These are phyloP conservation scores for Besnoitia besnoiti DNA, from an alignment of 169 alveolate species.

Conservation along the genomic window DNA sequence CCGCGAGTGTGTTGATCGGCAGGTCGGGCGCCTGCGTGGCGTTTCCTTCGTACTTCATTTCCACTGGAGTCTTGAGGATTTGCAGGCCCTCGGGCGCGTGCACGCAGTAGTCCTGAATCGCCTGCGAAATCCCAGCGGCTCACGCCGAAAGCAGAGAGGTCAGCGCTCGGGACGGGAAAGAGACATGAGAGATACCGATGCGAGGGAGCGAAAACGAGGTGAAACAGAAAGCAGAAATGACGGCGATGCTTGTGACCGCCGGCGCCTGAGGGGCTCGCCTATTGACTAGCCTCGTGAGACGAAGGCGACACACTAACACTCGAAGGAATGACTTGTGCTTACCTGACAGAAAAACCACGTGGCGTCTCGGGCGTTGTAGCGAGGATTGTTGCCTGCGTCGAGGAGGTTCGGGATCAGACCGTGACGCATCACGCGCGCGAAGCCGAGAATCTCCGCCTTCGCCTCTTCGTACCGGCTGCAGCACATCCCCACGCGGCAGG, in stretches of 20 bases:
- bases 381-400: constrained; percentile 90
- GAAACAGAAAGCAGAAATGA: background rate
- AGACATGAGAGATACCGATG: background rate
- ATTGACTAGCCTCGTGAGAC: no score
- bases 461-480: constrained; percentile 60
- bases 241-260: no score
- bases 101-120: constrained; percentile 86
- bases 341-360: constrained; percentile 93
- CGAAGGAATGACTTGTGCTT: background rate
- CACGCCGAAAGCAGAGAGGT: background rate
- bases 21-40: constrained; percentile 70
- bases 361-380: constrained; percentile 96
- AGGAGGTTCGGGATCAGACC: constrained; percentile 94
- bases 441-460: constrained; percentile 80
- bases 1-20: constrained; percentile 75
- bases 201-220: background rate
- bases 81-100: constrained; percentile 81
- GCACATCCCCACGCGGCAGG: no score
- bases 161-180: background rate
- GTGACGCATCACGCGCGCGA: constrained; percentile 91
- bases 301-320: no score
- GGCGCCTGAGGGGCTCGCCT: no score
- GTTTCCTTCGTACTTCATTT: constrained; percentile 82
- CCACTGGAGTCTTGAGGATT: constrained; percentile 82
- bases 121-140: constrained; percentile 39